phyloP scores from a whole-genome alignment of 2,329 filamentous ascomycete species.

The Cryphonectria naterciae region DNA sequence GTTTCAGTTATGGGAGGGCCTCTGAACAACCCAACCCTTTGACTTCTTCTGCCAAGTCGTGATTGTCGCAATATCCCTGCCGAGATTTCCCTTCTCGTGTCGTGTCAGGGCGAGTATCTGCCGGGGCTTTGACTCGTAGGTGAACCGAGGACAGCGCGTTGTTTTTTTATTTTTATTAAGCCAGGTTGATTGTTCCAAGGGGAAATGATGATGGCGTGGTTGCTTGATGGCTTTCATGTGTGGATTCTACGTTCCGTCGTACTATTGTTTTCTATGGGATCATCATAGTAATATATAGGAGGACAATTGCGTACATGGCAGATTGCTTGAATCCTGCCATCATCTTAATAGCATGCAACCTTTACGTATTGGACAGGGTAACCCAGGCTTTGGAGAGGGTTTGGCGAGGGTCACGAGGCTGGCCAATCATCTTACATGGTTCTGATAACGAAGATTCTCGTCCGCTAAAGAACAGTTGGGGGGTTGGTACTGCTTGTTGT shows the following conservation, averaged over 20 bases:
- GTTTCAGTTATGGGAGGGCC: not conserved
- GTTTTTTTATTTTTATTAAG: not conserved
- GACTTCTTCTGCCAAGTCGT: not conserved
- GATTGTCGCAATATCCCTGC: conserved; percentile 4
- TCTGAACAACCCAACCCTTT: not conserved
- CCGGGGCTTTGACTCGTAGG: not conserved
- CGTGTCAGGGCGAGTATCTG: not conserved
- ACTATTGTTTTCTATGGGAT: not conserved
- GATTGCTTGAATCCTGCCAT: conserved; percentile 1
- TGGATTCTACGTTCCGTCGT: not conserved
- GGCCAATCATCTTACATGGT: conserved; percentile 28
- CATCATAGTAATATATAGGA: not conserved
- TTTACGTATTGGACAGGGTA: not conserved
- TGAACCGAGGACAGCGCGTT: too few species aligned
- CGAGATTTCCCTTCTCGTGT: not conserved
- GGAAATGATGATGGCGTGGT: not conserved
- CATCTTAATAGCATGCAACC: not conserved
- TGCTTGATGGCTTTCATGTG: not conserved
- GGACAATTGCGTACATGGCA: not conserved
- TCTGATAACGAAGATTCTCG: not conserved
- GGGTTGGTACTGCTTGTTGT: too few species aligned
- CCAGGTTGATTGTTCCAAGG: not conserved
- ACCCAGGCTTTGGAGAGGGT: not conserved
- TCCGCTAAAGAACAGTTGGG: not conserved
- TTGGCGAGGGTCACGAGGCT: not conserved